Conservation (phyloP, 2,329 filamentous ascomycete species). For the Purpureocillium takamizusanense region DNA sequence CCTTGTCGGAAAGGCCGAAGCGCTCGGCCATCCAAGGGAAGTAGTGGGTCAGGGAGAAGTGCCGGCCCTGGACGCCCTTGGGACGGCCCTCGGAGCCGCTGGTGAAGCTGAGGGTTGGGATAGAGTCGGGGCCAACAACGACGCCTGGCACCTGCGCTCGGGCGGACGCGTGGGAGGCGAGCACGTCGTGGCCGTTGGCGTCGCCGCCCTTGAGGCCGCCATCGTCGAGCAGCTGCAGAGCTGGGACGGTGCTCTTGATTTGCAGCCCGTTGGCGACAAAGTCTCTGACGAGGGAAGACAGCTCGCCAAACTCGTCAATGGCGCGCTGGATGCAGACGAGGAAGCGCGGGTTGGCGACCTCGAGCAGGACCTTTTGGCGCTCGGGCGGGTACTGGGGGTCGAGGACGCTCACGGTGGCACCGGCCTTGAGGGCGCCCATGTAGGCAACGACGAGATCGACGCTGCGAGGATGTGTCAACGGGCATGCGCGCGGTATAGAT, state of each 20-base stretch:
- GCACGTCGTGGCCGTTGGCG: slow-evolving; percentile 56
- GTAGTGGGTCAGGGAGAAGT: slow-evolving; percentile 79
- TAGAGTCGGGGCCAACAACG: slow-evolving; percentile 77
- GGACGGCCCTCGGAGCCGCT: slow-evolving; percentile 69
- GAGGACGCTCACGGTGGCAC: slow-evolving; percentile 56
- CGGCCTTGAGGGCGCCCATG: slow-evolving; percentile 23
- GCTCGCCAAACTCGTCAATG: no score
- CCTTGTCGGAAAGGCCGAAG: slow-evolving; percentile 64
- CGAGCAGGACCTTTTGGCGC: slow-evolving; percentile 52
- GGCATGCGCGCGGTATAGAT: slow-evolving; percentile 27
- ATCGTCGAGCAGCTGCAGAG: slow-evolving; percentile 60
- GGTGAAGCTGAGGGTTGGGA: slow-evolving; percentile 66
- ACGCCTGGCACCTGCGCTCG: slow-evolving; percentile 56
- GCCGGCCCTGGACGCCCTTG: slow-evolving; percentile 80
- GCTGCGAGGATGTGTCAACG: background rate
- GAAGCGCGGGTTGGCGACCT: slow-evolving; percentile 65
- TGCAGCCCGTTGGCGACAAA: slow-evolving; percentile 68
- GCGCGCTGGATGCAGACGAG: slow-evolving; percentile 52
- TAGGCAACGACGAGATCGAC: background rate
- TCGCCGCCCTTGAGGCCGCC: slow-evolving; percentile 64
- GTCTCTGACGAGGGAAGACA: slow-evolving; percentile 38
- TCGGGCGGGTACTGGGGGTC: slow-evolving; percentile 47
- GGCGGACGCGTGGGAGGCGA: slow-evolving; percentile 43
- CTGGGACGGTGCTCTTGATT: slow-evolving; percentile 67
- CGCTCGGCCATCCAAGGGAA: slow-evolving; percentile 88